Percentiles rank a stretch among this genome's conserved stretches.
Evolutionary conservation across 768 basidiomycete genomes (phyloP).

Genomic region (Suillus paluster): DNA sequence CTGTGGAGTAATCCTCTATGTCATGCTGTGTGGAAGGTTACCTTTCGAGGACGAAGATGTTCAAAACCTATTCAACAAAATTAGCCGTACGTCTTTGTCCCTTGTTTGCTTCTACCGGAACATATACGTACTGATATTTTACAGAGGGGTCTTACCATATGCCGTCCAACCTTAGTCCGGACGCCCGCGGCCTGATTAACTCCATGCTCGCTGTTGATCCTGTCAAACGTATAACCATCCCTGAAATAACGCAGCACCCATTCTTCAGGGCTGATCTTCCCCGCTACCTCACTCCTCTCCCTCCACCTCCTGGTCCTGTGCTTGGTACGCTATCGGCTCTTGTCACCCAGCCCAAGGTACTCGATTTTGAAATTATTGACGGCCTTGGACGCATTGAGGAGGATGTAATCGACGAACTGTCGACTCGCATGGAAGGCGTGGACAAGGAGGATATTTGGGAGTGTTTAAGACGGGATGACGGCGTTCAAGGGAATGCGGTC

Average conservation of each 20-base stretch:
- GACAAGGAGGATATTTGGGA: conserved; percentile 88
- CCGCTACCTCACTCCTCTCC: conserved; percentile 84
- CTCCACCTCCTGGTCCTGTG: conserved; percentile 76
- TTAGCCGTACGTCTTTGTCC: conserved; percentile 65
- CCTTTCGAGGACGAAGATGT: conserved; percentile 99
- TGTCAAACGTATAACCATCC: conserved; percentile 90
- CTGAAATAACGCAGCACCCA: conserved; percentile 88
- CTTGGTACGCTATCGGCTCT: conserved; percentile 75
- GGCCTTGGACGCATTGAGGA: conserved; percentile 93
- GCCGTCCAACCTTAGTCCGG: conserved; percentile 77
- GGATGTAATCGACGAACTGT: conserved; percentile 84
- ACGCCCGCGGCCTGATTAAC: conserved; percentile 79
- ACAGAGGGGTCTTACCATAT: conserved; percentile 87
- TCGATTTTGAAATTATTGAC: conserved; percentile 87
- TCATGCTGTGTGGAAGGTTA: conserved; percentile 93
- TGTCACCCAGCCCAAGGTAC: conserved; percentile 64
- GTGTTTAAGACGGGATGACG: conserved; percentile 81
- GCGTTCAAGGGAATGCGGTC: conserved; percentile 86
- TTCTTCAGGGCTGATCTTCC: conserved; percentile 89
- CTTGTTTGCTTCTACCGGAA: neutral
- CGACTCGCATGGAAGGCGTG: conserved; percentile 70
- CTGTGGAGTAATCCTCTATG: conserved; percentile 97
- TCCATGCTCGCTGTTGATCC: conserved; percentile 95
- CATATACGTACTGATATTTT: conserved; percentile 1
- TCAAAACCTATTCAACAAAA: conserved; percentile 90